Conservation (phyloP, 768 basidiomycete genomes). For the Auricularia heimuer region DNA sequence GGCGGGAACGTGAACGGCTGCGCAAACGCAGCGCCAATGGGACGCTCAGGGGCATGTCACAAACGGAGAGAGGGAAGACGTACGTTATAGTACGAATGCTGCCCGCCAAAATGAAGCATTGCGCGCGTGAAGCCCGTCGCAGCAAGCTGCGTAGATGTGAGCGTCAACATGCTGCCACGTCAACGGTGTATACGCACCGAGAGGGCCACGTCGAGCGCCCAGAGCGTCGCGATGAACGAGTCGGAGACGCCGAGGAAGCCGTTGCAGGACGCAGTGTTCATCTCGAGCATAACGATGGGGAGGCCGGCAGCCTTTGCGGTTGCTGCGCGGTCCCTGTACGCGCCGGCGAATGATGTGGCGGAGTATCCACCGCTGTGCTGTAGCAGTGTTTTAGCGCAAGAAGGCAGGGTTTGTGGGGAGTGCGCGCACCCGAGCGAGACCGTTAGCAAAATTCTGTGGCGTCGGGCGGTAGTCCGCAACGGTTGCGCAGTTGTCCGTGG, state of each 20-base stretch:
- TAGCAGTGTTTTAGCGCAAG: not conserved
- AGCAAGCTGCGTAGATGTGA: slow-evolving; percentile 1
- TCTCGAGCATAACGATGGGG: slow-evolving; percentile 58
- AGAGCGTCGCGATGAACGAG: slow-evolving; percentile 49
- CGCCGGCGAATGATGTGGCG: slow-evolving; percentile 36
- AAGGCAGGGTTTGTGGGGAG: too few relatives aligned
- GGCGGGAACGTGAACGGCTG: slow-evolving; percentile 35
- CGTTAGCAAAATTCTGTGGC: not conserved
- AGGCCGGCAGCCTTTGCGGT: slow-evolving; percentile 31
- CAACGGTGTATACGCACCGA: slow-evolving; percentile 40
- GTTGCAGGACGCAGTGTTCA: slow-evolving; percentile 47
- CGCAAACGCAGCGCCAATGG: not conserved
- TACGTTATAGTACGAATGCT: slow-evolving; percentile 57
- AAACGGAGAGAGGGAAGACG: slow-evolving; percentile 9
- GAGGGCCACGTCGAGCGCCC: slow-evolving; percentile 53
- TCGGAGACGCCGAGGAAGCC: slow-evolving; percentile 46
- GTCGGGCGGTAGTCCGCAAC: slow-evolving; percentile 3
- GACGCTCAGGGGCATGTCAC: not conserved
- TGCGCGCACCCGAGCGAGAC: not conserved
- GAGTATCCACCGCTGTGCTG: slow-evolving; percentile 52
- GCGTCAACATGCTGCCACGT: not conserved
- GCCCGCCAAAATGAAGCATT: slow-evolving; percentile 50
- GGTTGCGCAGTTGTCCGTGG: slow-evolving; percentile 45
- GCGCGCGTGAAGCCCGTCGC: slow-evolving; percentile 35
- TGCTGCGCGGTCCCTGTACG: slow-evolving; percentile 41